phyloP scores from a whole-genome alignment of 1,284 basidiomycete genomes.

The Marasmius tenuissimus region DNA sequence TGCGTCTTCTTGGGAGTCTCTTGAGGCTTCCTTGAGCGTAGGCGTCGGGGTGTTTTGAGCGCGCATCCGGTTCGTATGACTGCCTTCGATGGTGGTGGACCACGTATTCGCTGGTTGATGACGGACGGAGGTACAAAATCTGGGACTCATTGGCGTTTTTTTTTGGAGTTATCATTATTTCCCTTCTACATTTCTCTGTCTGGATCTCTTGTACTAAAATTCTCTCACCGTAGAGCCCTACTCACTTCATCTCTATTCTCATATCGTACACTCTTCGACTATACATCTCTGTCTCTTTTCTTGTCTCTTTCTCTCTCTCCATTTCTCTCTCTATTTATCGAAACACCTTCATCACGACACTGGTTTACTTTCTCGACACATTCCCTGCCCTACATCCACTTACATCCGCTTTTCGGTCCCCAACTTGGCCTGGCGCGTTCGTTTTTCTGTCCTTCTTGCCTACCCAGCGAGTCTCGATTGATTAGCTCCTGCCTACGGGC shows the following conservation, averaged over 20 bases:
- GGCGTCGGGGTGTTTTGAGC: background rate
- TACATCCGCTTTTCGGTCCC: background rate
- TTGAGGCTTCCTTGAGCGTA: background rate
- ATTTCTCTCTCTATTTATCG: background rate
- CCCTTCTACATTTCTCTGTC: background rate
- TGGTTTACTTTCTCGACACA: background rate
- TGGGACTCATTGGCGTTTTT: background rate
- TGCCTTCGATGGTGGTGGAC: background rate
- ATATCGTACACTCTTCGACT: background rate
- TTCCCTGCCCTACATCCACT: background rate
- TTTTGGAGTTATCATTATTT: conserved; percentile 2
- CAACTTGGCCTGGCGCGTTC: background rate
- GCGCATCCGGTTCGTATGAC: background rate
- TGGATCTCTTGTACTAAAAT: background rate
- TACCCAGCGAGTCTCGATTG: background rate
- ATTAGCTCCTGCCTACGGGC: conserved; percentile 1
- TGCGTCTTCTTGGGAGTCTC: background rate
- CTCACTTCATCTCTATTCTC: background rate
- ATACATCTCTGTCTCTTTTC: background rate
- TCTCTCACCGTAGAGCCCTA: background rate
- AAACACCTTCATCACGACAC: background rate
- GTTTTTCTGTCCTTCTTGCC: background rate
- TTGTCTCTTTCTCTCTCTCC: background rate
- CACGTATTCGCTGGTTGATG: background rate
- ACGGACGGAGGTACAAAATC: background rate